Percentiles rank a stretch among this genome's conserved stretches.
phyloP scores from a whole-genome alignment of 768 basidiomycete genomes.

The Agaricus subrufescens region DNA sequence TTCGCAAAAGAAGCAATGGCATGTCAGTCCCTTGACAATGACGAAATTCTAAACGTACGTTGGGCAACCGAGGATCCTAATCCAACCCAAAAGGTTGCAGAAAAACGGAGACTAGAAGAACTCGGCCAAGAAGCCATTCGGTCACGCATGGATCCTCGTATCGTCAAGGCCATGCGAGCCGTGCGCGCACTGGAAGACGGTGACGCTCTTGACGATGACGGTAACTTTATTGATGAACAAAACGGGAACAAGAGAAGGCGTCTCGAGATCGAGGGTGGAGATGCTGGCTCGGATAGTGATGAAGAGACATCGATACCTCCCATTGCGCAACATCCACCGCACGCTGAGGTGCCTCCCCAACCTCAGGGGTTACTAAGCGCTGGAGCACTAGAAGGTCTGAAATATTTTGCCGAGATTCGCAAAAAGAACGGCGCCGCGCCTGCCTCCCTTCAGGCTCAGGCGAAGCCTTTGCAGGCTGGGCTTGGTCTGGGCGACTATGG shows the following conservation, averaged over 20 bases:
- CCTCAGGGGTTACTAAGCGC: constrained; percentile 65
- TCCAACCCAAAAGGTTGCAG: constrained; percentile 81
- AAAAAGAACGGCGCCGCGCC: constrained; percentile 50
- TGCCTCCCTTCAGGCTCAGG: constrained; percentile 21
- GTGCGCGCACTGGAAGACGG: constrained; percentile 90
- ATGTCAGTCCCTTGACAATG: constrained; percentile 94
- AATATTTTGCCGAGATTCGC: constrained; percentile 86
- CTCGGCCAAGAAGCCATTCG: constrained; percentile 85
- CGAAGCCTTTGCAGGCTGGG: constrained; percentile 25
- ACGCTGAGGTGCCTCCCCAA: constrained; percentile 24
- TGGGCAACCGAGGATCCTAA: constrained; percentile 99
- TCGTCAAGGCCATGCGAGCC: constrained; percentile 84
- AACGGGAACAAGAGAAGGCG: constrained; percentile 25
- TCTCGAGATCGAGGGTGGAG: constrained; percentile 27
- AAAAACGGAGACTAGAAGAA: constrained; percentile 79
- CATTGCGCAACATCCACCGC: constrained; percentile 16
- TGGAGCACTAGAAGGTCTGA: constrained; percentile 86
- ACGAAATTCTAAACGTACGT: constrained; percentile 96
- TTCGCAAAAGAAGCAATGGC: constrained; percentile 99
- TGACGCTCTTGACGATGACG: constrained; percentile 37
- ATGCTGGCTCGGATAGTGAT: constrained; percentile 30
- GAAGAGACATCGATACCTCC: constrained; percentile 21
- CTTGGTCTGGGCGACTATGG: constrained; percentile 74
- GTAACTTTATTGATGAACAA: constrained; percentile 29
- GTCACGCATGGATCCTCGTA: constrained; percentile 77